These are phyloP conservation scores for Ottelia alismoides DNA, from an alignment of 106 monocot species.

Conservation along the genomic window DNA sequence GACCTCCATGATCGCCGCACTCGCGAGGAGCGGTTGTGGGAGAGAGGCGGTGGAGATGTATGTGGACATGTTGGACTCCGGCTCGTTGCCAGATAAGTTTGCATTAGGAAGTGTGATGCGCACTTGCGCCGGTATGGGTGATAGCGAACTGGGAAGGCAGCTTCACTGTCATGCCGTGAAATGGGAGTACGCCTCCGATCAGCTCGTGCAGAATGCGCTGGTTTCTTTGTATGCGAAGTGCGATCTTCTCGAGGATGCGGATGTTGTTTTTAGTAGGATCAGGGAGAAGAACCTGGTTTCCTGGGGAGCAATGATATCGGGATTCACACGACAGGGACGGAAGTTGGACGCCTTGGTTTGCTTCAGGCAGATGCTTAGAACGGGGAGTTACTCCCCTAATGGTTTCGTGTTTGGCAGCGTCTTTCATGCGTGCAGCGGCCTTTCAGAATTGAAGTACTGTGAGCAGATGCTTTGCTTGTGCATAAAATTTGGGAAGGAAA, in stretches of 20 bases:
- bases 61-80: constrained; percentile 18
- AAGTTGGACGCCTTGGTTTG: constrained; percentile 26
- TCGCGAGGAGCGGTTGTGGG: too few relatives aligned
- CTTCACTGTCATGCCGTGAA: constrained; percentile 46
- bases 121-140: constrained; percentile 22
- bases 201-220: too few relatives aligned
- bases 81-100: constrained; percentile 31
- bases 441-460: constrained; percentile 17
- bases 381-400: constrained; percentile 20
- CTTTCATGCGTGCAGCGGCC: constrained; percentile 44
- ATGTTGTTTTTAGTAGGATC: too few relatives aligned
- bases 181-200: too few relatives aligned
- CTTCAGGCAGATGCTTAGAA: constrained; percentile 43
- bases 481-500: constrained; percentile 38
- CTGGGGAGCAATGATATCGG: too few relatives aligned
- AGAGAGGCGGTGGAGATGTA: constrained; percentile 38
- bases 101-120: constrained; percentile 59
- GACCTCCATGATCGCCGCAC: too few relatives aligned
- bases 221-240: too few relatives aligned
- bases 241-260: too few relatives aligned
- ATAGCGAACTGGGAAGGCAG: constrained; percentile 21
- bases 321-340: constrained; percentile 31
- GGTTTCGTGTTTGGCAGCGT: constrained; percentile 56
- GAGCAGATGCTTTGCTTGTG: constrained; percentile 44
- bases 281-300: too few relatives aligned